phyloP scores from a whole-genome alignment of 805 yeast genomes.

The Candida xiaguanensis region DNA sequence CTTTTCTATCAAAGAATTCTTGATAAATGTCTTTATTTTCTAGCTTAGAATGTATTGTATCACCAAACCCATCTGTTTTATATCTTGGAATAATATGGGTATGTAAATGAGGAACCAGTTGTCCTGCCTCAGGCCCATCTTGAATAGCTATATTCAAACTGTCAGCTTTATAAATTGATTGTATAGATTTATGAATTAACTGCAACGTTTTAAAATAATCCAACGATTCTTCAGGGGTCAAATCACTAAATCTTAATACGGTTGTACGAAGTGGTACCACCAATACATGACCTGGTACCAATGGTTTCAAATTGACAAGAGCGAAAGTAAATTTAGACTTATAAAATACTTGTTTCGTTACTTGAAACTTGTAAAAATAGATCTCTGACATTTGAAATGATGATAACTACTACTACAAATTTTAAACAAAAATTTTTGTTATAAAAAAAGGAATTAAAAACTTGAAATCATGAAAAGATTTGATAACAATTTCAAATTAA shows the following conservation, averaged over 20 bases:
- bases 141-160: conserved; percentile 88
- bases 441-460: too few species aligned
- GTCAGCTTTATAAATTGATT: conserved; percentile 68
- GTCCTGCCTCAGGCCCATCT: conserved; percentile 96
- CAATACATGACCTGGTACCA: conserved; percentile 91
- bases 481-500: too few species aligned
- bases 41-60: conserved; percentile 57
- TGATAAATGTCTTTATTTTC: conserved; percentile 49
- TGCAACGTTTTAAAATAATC: conserved; percentile 82
- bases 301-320: conserved; percentile 85
- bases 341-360: conserved; percentile 56
- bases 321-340: conserved; percentile 70
- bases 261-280: conserved; percentile 72
- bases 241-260: conserved; percentile 63
- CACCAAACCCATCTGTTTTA: conserved; percentile 53
- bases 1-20: conserved; percentile 26
- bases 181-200: conserved; percentile 63
- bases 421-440: too few species aligned
- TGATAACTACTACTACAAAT: too few species aligned
- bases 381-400: conserved; percentile 3
- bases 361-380: conserved; percentile 51
- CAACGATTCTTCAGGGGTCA: conserved; percentile 63
- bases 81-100: conserved; percentile 90
- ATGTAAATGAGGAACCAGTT: conserved; percentile 92
- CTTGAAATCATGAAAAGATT: too few species aligned